phyloP scores from a whole-genome alignment of 345 rosid species.

The Stellera chamaejasme region DNA sequence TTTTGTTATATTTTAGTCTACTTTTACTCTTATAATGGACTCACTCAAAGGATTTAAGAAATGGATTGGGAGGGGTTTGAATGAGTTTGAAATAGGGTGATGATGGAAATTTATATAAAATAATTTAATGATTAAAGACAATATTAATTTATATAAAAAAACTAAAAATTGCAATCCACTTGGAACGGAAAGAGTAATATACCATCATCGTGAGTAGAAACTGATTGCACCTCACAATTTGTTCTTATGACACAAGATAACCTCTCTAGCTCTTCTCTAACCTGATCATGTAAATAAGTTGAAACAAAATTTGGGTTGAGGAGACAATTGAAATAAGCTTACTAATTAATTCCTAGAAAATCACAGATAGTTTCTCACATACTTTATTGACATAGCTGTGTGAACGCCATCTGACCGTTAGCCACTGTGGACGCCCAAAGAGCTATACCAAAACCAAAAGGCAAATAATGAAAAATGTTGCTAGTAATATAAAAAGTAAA shows the following conservation, averaged over 20 bases:
- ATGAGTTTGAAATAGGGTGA: too few relatives aligned
- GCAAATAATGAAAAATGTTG: not conserved
- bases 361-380: not conserved
- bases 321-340: too few relatives aligned
- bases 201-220: conserved; percentile 41
- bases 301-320: not conserved
- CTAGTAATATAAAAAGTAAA: not conserved
- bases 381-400: conserved; percentile 70
- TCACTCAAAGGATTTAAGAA: too few relatives aligned
- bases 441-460: conserved; percentile 28
- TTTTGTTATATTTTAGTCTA: too few relatives aligned
- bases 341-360: too few relatives aligned
- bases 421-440: conserved; percentile 90
- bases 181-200: too few relatives aligned
- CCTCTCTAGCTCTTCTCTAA: conserved; percentile 49
- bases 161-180: too few relatives aligned
- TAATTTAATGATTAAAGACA: too few relatives aligned
- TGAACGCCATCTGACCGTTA: conserved; percentile 63
- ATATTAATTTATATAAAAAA: too few relatives aligned
- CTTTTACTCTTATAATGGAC: too few relatives aligned
- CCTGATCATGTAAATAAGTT: conserved; percentile 22
- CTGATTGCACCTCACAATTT: conserved; percentile 39
- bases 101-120: too few relatives aligned
- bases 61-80: too few relatives aligned
- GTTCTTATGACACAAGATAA: conserved; percentile 65